A percentile compares a stretch with the other conserved stretches of the same genome.
phyloP scores from a whole-genome alignment of 2,329 filamentous ascomycete species.

The Diaporthe helianthi region DNA sequence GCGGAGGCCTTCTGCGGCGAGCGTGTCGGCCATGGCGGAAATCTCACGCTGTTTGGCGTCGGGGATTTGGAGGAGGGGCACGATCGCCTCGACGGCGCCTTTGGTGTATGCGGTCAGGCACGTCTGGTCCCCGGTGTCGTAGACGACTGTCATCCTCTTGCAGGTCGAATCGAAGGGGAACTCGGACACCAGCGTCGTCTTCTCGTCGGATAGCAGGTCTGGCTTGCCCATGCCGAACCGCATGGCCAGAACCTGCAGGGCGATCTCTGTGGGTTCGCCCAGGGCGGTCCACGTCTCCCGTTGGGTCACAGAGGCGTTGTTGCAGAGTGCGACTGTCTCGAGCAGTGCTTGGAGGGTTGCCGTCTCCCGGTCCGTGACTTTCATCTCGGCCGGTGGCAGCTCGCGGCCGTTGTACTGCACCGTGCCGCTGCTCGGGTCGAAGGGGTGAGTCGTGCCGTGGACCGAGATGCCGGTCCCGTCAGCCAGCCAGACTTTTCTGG shows the following conservation, averaged over 20 bases:
- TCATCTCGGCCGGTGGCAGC: constrained; percentile 37
- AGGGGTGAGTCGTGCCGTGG: constrained; percentile 62
- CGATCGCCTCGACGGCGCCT: constrained; percentile 63
- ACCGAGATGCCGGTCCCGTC: constrained; percentile 60
- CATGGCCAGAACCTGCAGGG: constrained; percentile 75
- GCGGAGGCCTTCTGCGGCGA: constrained; percentile 70
- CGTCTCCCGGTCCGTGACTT: constrained; percentile 33
- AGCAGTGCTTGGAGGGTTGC: constrained; percentile 55
- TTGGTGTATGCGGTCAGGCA: constrained; percentile 59
- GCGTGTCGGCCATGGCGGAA: constrained; percentile 57
- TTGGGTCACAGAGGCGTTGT: constrained; percentile 60
- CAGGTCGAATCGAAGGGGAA: constrained; percentile 77
- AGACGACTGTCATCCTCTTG: constrained; percentile 79
- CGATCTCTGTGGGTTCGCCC: constrained; percentile 76
- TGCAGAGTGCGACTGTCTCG: constrained; percentile 66
- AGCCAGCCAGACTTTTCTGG: constrained; percentile 67
- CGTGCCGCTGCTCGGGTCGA: constrained; percentile 65
- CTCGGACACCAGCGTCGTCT: constrained; percentile 63
- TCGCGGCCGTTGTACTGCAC: constrained; percentile 51
- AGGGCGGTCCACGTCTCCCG: constrained; percentile 62
- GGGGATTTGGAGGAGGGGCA: constrained; percentile 58
- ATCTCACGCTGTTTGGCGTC: constrained; percentile 56
- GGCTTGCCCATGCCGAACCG: constrained; percentile 65
- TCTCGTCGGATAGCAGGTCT: constrained; percentile 46
- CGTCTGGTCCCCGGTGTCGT: constrained; percentile 48